phyloP scores from a whole-genome alignment of 1,284 basidiomycete species.

The Ceratobasidium sp. region DNA sequence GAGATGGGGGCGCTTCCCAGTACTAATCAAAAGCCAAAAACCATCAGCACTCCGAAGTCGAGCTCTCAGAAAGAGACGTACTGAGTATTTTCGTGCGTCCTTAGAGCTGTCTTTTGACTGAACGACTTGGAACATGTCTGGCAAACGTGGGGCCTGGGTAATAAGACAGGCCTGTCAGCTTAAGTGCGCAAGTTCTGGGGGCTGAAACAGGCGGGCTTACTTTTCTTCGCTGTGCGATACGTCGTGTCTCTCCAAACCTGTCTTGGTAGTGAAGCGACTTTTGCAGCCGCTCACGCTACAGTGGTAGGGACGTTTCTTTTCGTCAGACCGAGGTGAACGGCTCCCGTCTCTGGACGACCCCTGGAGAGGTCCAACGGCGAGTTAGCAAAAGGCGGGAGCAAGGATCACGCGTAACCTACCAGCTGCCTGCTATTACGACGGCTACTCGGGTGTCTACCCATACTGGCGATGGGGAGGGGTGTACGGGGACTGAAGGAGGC shows the following conservation, averaged over 20 bases:
- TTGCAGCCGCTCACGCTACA: slow-evolving; percentile 3
- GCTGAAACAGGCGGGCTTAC: not conserved
- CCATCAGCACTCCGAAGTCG: not conserved
- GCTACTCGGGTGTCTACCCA: not conserved
- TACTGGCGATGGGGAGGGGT: not conserved
- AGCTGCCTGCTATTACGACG: not conserved
- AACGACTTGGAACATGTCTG: slow-evolving; percentile 9
- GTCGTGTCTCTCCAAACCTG: not conserved
- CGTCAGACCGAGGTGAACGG: not conserved
- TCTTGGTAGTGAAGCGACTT: not conserved
- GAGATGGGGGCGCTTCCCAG: slow-evolving; percentile 11
- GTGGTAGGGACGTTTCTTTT: not conserved
- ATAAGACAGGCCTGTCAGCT: not conserved
- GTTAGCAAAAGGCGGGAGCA: not conserved
- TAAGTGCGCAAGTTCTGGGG: not conserved
- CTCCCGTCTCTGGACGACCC: not conserved
- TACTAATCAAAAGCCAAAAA: not conserved
- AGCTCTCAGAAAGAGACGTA: not conserved
- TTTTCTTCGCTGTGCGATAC: not conserved
- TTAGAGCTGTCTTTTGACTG: slow-evolving; percentile 30
- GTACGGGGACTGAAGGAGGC: not conserved
- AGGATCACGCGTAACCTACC: not conserved
- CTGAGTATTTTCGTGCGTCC: slow-evolving; percentile 30
- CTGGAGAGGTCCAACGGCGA: not conserved
- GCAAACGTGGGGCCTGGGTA: not conserved